phyloP scores from a whole-genome alignment of 768 basidiomycete genomes.

The Hericium alpestre region DNA sequence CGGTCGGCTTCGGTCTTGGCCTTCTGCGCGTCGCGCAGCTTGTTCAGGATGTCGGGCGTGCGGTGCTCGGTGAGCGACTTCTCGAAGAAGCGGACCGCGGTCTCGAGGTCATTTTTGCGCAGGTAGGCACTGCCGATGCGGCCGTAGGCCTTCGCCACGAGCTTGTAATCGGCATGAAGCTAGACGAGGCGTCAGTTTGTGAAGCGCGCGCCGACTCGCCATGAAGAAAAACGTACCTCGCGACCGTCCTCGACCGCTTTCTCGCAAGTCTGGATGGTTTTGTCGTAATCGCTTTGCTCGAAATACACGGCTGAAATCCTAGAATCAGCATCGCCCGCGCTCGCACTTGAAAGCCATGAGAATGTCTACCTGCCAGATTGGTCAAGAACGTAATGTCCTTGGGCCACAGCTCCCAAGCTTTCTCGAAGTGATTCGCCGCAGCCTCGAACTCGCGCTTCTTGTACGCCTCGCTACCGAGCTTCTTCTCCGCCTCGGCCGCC shows the following conservation, averaged over 20 bases:
- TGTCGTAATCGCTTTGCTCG: conserved; percentile 87
- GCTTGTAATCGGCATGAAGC: conserved; percentile 88
- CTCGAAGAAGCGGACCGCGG: conserved; percentile 84
- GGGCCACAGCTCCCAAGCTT: conserved; percentile 89
- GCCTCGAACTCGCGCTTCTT: conserved; percentile 75
- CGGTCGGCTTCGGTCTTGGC: conserved; percentile 67
- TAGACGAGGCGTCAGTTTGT: conserved; percentile 18
- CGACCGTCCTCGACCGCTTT: conserved; percentile 97
- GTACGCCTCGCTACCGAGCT: conserved; percentile 70
- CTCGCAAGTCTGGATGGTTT: conserved; percentile 83
- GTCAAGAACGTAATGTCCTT: conserved; percentile 92
- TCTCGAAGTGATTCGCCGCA: conserved; percentile 65
- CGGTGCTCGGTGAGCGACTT: conserved; percentile 96
- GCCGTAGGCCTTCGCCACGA: conserved; percentile 89
- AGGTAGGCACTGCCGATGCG: conserved; percentile 80
- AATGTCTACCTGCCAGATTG: conserved; percentile 64
- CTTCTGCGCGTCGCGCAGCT: conserved; percentile 78
- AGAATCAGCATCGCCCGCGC: neutral
- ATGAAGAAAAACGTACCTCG: conserved; percentile 31
- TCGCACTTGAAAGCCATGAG: neutral
- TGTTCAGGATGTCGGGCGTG: conserved; percentile 83
- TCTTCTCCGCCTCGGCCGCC: conserved; percentile 72
- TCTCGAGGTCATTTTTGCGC: conserved; percentile 63
- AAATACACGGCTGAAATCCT: conserved; percentile 68
- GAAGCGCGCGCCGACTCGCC: no score